phyloP scores from a whole-genome alignment of 1,284 basidiomycete species.

The Phlebopus sp. region DNA sequence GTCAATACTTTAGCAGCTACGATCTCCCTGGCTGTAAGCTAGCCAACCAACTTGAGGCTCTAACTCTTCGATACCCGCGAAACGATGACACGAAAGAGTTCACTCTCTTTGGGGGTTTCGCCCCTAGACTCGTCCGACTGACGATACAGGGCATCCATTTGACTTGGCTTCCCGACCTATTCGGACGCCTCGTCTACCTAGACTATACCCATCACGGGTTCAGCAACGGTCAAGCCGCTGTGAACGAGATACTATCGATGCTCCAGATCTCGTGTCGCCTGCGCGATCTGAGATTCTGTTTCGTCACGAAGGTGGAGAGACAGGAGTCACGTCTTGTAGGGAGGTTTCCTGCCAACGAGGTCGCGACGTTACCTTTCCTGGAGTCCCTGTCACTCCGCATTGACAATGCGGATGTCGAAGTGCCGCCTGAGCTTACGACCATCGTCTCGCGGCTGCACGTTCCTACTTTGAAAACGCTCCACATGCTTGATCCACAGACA shows the following conservation, averaged over 20 bases:
- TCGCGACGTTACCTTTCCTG: slow-evolving; percentile 38
- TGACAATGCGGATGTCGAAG: slow-evolving; percentile 46
- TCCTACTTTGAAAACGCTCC: slow-evolving; percentile 40
- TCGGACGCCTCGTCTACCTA: slow-evolving; percentile 55
- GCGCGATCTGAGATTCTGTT: slow-evolving; percentile 43
- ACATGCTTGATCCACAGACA: slow-evolving; percentile 40
- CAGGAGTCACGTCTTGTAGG: slow-evolving; percentile 16
- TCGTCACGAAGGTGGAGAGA: slow-evolving; percentile 27
- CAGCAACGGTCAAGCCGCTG: slow-evolving; percentile 43
- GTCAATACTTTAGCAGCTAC: slow-evolving; percentile 10
- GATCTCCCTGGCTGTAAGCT: slow-evolving; percentile 9
- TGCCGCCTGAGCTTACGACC: slow-evolving; percentile 48
- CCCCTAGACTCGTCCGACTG: slow-evolving; percentile 52
- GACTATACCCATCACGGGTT: slow-evolving; percentile 63
- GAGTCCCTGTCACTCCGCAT: slow-evolving; percentile 42
- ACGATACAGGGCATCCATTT: slow-evolving; percentile 63
- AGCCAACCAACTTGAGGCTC: slow-evolving; percentile 49
- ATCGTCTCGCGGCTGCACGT: slow-evolving; percentile 42
- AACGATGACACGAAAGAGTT: slow-evolving; percentile 70
- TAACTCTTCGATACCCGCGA: slow-evolving; percentile 54
- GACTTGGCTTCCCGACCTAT: slow-evolving; percentile 57
- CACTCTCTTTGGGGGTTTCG: slow-evolving; percentile 56
- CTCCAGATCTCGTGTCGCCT: slow-evolving; percentile 45
- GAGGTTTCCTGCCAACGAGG: slow-evolving; percentile 12
- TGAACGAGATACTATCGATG: slow-evolving; percentile 47